Evolutionary conservation across 306 rosid species (phyloP).

Genomic region (Prunus dulcis): DNA sequence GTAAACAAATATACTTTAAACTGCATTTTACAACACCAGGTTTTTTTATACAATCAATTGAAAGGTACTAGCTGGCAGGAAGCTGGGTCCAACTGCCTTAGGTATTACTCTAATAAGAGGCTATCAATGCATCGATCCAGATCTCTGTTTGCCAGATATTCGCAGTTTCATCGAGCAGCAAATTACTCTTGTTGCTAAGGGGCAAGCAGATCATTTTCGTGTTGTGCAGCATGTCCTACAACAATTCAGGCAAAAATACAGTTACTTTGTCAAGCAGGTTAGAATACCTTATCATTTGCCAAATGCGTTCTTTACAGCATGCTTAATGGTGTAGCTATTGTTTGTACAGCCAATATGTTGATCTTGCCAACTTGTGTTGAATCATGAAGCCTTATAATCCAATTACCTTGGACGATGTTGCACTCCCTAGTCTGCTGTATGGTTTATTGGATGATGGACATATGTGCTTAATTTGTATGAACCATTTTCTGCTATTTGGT

Average conservation of each 20-base stretch:
- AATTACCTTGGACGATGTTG: not conserved
- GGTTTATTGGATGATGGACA: too few species aligned
- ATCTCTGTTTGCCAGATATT: slow-evolving; percentile 96
- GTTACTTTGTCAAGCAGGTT: slow-evolving; percentile 92
- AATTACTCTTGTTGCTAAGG: slow-evolving; percentile 85
- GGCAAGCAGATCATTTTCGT: slow-evolving; percentile 70
- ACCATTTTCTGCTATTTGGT: slow-evolving; percentile 24
- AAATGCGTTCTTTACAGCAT: not conserved
- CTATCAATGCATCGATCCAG: slow-evolving; percentile 92
- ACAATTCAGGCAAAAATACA: slow-evolving; percentile 82
- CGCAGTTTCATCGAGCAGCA: slow-evolving; percentile 99
- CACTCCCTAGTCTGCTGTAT: not conserved
- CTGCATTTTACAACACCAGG: slow-evolving; percentile 14
- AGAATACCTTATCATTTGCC: slow-evolving; percentile 10
- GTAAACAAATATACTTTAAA: slow-evolving; percentile 3
- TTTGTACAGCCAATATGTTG: not conserved
- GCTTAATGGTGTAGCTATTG: slow-evolving; percentile 1
- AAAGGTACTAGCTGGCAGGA: slow-evolving; percentile 95
- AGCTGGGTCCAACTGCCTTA: slow-evolving; percentile 75
- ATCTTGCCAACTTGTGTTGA: slow-evolving; percentile 4
- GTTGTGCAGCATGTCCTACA: slow-evolving; percentile 87
- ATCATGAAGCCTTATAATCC: not conserved
- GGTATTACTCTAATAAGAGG: slow-evolving; percentile 92
- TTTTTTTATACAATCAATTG: slow-evolving; percentile 33
- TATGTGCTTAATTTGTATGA: not conserved